These are phyloP conservation scores for Saccharomycopsis javanensis DNA, from an alignment of 805 yeast genomes.

Conservation along the genomic window DNA sequence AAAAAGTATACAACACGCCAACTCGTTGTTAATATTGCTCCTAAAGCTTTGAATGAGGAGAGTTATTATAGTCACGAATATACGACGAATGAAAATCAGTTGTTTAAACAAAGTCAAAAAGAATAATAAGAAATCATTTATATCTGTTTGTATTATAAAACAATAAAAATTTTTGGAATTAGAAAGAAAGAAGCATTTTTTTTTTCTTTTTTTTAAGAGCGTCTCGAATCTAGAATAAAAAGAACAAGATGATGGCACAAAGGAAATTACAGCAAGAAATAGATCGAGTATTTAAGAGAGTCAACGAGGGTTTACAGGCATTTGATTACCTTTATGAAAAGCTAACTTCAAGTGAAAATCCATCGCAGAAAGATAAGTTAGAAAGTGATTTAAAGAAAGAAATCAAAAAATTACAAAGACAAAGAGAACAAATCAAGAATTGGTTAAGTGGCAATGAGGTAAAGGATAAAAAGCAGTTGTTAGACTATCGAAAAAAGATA, in stretches of 20 bases:
- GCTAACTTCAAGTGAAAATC: conserved; percentile 68
- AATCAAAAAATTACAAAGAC: conserved; percentile 86
- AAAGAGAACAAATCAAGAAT: conserved; percentile 88
- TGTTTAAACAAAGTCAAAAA: too few species aligned
- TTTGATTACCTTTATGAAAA: conserved; percentile 84
- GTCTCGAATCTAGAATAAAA: too few species aligned
- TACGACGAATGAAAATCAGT: too few species aligned
- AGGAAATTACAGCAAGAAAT: conserved; percentile 57
- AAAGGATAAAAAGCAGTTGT: conserved; percentile 73
- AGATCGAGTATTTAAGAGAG: conserved; percentile 87
- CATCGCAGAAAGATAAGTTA: conserved; percentile 84
- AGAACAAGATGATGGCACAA: conserved; percentile 31
- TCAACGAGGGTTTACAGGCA: conserved; percentile 78
- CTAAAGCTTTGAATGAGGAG: not conserved
- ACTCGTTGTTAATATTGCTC: not conserved
- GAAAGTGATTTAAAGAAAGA: conserved; percentile 90
- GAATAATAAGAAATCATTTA: too few species aligned
- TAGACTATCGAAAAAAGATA: conserved; percentile 65
- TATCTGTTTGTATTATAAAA: not conserved
- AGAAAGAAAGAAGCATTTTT: not conserved
- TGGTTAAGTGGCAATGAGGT: conserved; percentile 91
- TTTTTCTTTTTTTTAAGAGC: too few species aligned
- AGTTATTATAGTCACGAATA: too few species aligned
- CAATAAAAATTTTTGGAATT: not conserved
- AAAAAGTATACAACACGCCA: not conserved